Evolutionary conservation across 305 asterid genomes (phyloP).

Genomic region (Fraxinus angustifolia): DNA sequence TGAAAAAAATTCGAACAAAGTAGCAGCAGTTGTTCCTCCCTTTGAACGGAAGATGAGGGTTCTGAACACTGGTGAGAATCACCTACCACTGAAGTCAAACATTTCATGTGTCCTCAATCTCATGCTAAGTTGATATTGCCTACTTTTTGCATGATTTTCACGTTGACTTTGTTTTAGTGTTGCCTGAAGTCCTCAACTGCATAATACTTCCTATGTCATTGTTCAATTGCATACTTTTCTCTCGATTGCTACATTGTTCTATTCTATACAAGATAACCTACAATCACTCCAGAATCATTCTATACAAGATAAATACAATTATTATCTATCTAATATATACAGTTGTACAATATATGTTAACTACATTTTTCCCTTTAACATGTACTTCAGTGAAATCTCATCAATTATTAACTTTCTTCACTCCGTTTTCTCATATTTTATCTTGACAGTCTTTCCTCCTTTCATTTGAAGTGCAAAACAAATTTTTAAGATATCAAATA

Average conservation of each 20-base stretch:
- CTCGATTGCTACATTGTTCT: not conserved
- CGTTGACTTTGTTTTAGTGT: not conserved
- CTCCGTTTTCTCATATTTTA: not conserved
- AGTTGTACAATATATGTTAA: no score
- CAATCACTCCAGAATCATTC: no score
- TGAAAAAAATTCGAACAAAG: not conserved
- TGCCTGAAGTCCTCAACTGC: not conserved
- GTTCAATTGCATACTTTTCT: not conserved
- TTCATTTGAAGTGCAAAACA: not conserved
- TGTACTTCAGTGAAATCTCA: not conserved
- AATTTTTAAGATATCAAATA: not conserved
- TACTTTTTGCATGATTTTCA: not conserved
- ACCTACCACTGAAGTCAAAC: not conserved
- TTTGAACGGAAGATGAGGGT: not conserved
- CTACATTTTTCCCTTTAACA: not conserved
- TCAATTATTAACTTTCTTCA: not conserved
- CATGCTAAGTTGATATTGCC: not conserved
- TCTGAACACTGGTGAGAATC: no score
- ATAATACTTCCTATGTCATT: no score
- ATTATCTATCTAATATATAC: no score
- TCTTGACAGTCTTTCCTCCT: not conserved
- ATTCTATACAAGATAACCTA: no score
- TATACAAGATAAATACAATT: no score
- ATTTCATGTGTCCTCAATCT: not conserved
- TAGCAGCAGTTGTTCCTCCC: not conserved